phyloP scores from a whole-genome alignment of 2,329 filamentous ascomycete species.

The Xylaria multiplex region DNA sequence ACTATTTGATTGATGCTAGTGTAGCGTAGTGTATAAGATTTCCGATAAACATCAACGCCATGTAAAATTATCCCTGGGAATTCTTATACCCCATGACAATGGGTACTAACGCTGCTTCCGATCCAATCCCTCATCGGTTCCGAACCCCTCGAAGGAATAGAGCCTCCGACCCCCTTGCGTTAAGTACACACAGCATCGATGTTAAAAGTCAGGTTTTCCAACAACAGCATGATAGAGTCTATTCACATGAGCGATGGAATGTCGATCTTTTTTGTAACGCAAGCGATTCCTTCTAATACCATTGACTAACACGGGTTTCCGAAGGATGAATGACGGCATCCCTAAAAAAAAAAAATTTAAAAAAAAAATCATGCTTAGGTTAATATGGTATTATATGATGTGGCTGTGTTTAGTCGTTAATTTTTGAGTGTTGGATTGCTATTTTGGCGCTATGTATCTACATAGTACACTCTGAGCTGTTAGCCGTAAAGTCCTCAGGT shows the following conservation, averaged over 20 bases:
- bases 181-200: neutral
- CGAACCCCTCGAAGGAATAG: constrained; percentile 5
- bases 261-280: neutral
- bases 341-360: neutral
- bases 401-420: constrained; percentile 14
- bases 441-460: neutral
- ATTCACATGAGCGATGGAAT: neutral
- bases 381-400: neutral
- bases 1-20: neutral
- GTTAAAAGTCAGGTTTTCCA: constrained; percentile 11
- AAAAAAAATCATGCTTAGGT: neutral
- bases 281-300: neutral
- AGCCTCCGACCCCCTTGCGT: neutral
- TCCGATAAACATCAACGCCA: neutral
- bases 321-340: neutral
- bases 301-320: neutral
- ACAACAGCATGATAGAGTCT: neutral
- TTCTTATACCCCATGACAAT: neutral
- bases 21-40: neutral
- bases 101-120: too few species aligned
- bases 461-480: too few species aligned
- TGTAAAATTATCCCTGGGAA: neutral
- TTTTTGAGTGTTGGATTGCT: neutral
- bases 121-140: constrained; percentile 11
- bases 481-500: too few species aligned